These are phyloP conservation scores for Tuber umbilicatum DNA, from an alignment of 495 filamentous ascomycete species.

Conservation along the genomic window DNA sequence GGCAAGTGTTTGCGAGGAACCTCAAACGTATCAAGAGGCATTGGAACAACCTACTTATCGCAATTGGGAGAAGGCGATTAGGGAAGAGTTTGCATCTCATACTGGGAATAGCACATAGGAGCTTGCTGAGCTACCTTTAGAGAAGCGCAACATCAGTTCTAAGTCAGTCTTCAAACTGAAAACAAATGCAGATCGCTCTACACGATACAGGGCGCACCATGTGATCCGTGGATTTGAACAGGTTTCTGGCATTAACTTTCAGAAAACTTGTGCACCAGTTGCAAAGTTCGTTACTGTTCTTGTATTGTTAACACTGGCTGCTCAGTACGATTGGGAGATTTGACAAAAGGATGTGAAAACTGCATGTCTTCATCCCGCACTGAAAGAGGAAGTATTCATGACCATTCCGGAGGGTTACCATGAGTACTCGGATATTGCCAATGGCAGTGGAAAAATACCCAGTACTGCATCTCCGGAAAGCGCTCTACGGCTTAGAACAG, in stretches of 20 bases:
- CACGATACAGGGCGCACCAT: background rate
- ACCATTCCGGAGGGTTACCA: too few relatives aligned
- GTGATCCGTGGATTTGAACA: background rate
- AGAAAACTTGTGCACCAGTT: background rate
- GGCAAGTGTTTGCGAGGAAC: background rate
- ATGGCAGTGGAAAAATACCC: too few relatives aligned
- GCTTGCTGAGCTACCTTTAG: background rate
- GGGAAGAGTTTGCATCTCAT: background rate
- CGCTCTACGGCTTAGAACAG: too few relatives aligned
- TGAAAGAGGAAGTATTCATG: too few relatives aligned
- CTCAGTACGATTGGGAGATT: background rate
- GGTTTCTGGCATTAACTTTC: background rate
- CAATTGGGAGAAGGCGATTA: background rate
- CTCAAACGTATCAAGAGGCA: background rate
- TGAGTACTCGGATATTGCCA: too few relatives aligned
- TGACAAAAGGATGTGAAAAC: background rate
- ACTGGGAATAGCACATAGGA: background rate
- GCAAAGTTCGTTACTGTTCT: background rate
- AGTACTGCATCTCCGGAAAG: too few relatives aligned
- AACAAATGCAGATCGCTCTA: background rate
- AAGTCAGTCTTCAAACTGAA: background rate
- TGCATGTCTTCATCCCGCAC: too few relatives aligned
- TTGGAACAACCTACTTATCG: accelerated
- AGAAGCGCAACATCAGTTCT: too few relatives aligned
- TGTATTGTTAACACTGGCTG: background rate